These are phyloP conservation scores for Leptodontidium sp. DNA, from an alignment of 2,329 filamentous ascomycete species.

Conservation along the genomic window DNA sequence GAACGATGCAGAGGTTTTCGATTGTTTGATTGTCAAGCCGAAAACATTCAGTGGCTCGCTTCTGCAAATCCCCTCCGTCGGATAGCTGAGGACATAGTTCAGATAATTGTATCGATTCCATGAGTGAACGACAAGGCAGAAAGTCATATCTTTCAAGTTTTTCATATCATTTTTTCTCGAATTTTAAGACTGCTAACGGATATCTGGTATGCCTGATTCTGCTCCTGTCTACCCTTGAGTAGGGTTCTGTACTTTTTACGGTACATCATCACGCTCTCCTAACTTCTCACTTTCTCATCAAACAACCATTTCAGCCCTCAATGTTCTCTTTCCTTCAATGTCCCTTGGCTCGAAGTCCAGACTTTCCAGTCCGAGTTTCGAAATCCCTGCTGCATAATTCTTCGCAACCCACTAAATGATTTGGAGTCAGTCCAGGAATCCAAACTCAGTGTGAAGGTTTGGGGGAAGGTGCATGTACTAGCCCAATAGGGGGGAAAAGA, in stretches of 20 bases:
- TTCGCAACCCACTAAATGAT: slow-evolving; percentile 36
- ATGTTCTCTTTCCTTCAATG: slow-evolving; percentile 45
- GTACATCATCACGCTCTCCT: no score
- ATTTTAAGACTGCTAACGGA: no score
- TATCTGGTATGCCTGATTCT: no score
- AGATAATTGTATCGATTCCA: no score
- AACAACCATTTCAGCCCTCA: background rate
- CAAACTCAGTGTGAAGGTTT: background rate
- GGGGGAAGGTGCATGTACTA: background rate
- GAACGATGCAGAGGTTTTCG: background rate
- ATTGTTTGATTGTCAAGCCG: background rate
- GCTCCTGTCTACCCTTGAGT: no score
- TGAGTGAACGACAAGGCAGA: no score
- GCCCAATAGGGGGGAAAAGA: background rate
- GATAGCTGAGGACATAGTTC: no score
- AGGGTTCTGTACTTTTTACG: no score
- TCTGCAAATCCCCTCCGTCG: no score
- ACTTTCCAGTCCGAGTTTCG: slow-evolving; percentile 18
- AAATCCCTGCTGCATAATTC: slow-evolving; percentile 38
- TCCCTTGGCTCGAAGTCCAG: slow-evolving; percentile 43
- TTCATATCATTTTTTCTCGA: no score
- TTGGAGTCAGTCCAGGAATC: background rate
- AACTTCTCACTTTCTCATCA: background rate
- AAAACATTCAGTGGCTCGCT: no score
- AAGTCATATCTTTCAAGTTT: no score